Evolutionary conservation across 495 filamentous ascomycete species (phyloP).

Genomic region (Lepraria neglecta): DNA sequence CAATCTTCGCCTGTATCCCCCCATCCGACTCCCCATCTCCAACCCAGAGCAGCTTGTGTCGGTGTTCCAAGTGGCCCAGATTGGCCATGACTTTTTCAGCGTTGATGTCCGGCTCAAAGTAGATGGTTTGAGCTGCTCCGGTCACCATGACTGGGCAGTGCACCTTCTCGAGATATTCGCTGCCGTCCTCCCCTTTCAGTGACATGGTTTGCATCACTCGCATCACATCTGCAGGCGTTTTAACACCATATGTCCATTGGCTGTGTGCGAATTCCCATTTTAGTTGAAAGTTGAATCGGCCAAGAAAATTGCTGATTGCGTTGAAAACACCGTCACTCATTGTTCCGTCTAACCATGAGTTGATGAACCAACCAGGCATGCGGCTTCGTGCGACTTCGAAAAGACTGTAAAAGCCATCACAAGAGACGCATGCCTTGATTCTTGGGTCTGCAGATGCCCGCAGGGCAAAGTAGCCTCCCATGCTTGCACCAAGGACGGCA

Average conservation of each 20-base stretch:
- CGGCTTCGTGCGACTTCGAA: constrained; percentile 30
- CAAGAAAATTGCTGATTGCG: background rate
- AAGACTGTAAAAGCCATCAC: constrained; percentile 41
- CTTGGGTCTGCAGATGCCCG: constrained; percentile 39
- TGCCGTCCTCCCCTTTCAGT: background rate
- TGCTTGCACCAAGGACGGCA: constrained; percentile 37
- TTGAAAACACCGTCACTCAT: constrained; percentile 27
- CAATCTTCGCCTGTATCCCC: background rate
- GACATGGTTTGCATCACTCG: background rate
- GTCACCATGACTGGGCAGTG: background rate
- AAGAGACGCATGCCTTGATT: constrained; percentile 40
- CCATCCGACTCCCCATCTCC: background rate
- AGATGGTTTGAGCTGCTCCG: background rate
- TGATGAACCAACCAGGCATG: constrained; percentile 32
- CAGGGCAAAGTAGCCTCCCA: constrained; percentile 43
- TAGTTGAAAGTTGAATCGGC: background rate
- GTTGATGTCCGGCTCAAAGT: background rate
- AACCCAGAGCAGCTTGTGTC: too few species aligned
- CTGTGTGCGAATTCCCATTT: background rate
- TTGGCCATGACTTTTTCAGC: too few species aligned
- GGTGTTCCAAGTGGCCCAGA: too few species aligned
- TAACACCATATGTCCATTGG: background rate
- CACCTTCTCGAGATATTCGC: background rate
- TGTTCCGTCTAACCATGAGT: constrained; percentile 31
- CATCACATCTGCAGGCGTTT: background rate